A percentile compares a stretch with the other conserved stretches of the same genome.
These are phyloP conservation scores for Albatrellus ellisii DNA, from an alignment of 768 basidiomycete species.

Conservation along the genomic window DNA sequence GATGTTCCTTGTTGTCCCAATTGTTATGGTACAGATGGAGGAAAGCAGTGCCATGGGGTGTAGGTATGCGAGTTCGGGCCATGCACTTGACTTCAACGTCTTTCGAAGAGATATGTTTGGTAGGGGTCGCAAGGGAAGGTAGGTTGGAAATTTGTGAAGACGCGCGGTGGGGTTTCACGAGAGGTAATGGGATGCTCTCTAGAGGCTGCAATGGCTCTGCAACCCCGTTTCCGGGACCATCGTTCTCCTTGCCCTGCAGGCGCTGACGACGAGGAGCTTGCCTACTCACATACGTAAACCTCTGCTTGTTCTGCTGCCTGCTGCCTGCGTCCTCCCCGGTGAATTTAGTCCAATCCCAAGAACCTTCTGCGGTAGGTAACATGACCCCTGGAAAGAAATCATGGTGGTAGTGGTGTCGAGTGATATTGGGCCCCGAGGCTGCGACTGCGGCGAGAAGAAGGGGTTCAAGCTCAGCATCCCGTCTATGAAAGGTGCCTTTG, in stretches of 20 bases:
- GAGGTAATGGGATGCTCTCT: constrained; percentile 23
- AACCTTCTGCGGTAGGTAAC: constrained; percentile 36
- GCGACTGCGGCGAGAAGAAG: constrained; percentile 66
- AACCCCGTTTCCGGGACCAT: constrained; percentile 23
- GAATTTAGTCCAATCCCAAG: constrained; percentile 49
- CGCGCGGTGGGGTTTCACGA: constrained; percentile 26
- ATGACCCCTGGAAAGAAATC: constrained; percentile 55
- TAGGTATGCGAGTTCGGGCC: constrained; percentile 95
- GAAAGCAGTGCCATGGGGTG: constrained; percentile 87
- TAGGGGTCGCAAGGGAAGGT: constrained; percentile 9
- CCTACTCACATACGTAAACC: constrained; percentile 51
- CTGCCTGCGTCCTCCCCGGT: constrained; percentile 27
- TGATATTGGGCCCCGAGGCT: constrained; percentile 64
- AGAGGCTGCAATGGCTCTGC: constrained; percentile 24
- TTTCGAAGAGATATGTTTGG: constrained; percentile 10
- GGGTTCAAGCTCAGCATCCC: constrained; percentile 69
- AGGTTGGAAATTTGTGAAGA: constrained; percentile 2
- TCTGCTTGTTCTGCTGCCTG: constrained; percentile 27
- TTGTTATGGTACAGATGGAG: constrained; percentile 93
- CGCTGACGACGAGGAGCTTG: constrained; percentile 63
- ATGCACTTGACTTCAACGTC: constrained; percentile 77
- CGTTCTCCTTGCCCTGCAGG: constrained; percentile 43
- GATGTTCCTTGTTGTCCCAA: constrained; percentile 85
- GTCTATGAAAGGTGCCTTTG: constrained; percentile 34
- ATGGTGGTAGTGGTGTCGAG: constrained; percentile 79